Evolutionary conservation across 352 stramenopile species (phyloP), one percentile per base, ranked within the genome.

Genomic region (Thalassiosira mediterranea): DNA sequence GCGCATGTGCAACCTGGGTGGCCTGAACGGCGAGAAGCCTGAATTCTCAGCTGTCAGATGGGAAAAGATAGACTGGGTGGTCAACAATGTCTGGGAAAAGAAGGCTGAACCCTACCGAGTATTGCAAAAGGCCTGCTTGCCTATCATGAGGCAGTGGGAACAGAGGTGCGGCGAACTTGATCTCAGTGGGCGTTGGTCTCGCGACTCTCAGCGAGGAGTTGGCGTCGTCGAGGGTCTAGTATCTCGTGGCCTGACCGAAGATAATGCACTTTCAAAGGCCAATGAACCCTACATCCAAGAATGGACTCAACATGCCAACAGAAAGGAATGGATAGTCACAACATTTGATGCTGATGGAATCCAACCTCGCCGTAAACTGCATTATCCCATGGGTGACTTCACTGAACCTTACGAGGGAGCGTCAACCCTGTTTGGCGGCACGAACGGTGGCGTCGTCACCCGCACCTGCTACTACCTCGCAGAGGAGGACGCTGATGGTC

Each of bases 31-130:
- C 10, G 80, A 85, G 53, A 40, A 23, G 23, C 49, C 61, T 0
- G 76, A 88, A 61, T 88, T 88, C 71, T 71, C 40, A 31, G 40
- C 28, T 37, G 75, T 83, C 7, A 47, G 47, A 72, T 88, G 80
- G 80, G 44, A 59, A 25, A 61, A 19, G 26, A 28, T 88, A 5
- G 72, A 83, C 47, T 60, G 53, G 46, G 67, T 85, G 23, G 56
- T 85, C 13, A 51, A 83, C 37, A 73, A 82, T 49, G 51, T 88
- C 4, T 85, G 72, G 80, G 48, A 67, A 48, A 65, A 56, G 10
- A 88, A 88, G 62, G 28, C 31, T 51, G 21, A 4, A 17, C 69
- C 76, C 1, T 88, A 88, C 61, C 11, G 70, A 53, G 52, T 53
- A 15, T 54, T 85, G 10, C 51, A 28, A 40, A 62, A 75, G 4